These are phyloP conservation scores for Pichia terricola DNA, from an alignment of 1,139 yeast species.

Conservation along the genomic window DNA sequence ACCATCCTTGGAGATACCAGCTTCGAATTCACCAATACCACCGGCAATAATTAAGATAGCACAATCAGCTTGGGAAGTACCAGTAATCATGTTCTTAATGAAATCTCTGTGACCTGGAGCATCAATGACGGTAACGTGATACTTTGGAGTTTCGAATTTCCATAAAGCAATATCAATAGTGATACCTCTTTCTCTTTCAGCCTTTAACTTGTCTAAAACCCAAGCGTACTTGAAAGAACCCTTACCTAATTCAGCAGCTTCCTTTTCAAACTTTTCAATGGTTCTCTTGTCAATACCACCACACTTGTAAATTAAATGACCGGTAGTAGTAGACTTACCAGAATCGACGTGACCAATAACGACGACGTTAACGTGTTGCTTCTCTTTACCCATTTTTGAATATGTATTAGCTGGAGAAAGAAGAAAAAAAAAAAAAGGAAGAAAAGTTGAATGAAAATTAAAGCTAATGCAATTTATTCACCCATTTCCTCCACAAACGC, in stretches of 20 bases:
- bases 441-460: neutral
- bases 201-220: conserved; percentile 91
- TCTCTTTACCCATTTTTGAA: conserved; percentile 56
- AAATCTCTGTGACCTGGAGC: conserved; percentile 97
- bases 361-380: conserved; percentile 97
- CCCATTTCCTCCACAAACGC: no score
- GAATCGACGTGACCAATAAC: conserved; percentile 99
- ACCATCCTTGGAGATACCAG: conserved; percentile 90
- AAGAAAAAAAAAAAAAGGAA: neutral
- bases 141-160: conserved; percentile 94
- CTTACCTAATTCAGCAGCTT: conserved; percentile 96
- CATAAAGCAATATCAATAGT: conserved; percentile 90
- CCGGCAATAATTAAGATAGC: conserved; percentile 87
- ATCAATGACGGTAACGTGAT: conserved; percentile 86
- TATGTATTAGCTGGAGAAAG: conserved; percentile 1
- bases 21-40: conserved; percentile 92
- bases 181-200: conserved; percentile 97
- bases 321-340: conserved; percentile 97
- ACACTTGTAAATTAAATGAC: conserved; percentile 96
- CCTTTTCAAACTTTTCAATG: conserved; percentile 97
- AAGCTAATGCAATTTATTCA: neutral
- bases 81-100: conserved; percentile 93
- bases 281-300: conserved; percentile 82
- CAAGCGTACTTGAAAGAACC: conserved; percentile 99
- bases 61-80: conserved; percentile 90